Evolutionary conservation across 2,329 filamentous ascomycete genomes (phyloP).

Genomic region (Thelonectria rubi): DNA sequence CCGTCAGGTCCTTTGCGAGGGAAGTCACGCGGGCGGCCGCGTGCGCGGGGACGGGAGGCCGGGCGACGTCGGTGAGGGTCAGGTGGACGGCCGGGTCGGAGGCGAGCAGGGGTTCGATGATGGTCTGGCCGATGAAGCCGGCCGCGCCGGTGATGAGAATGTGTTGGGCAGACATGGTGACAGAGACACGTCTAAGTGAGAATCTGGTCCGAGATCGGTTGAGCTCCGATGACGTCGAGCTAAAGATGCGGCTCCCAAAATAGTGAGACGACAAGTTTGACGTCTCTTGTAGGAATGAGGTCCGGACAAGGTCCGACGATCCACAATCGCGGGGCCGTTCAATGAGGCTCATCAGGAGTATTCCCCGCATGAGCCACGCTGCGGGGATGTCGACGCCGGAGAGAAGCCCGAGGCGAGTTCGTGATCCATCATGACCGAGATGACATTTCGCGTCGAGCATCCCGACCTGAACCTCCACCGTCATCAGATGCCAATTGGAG

Average conservation of each 20-base stretch:
- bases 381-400: slow-evolving; percentile 30
- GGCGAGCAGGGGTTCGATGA: slow-evolving; percentile 64
- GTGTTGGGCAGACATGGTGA: slow-evolving; percentile 30
- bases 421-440: slow-evolving; percentile 5
- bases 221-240: slow-evolving; percentile 6
- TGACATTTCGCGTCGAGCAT: not conserved
- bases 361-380: slow-evolving; percentile 29
- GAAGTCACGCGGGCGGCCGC: slow-evolving; percentile 41
- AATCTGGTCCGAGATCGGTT: slow-evolving; percentile 7
- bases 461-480: not conserved
- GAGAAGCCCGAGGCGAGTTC: slow-evolving; percentile 28
- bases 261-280: slow-evolving; percentile 2
- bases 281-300: not conserved
- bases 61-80: slow-evolving; percentile 65
- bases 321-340: slow-evolving; percentile 30
- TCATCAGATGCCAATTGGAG: not conserved
- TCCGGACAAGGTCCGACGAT: slow-evolving; percentile 17
- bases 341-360: slow-evolving; percentile 15
- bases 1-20: slow-evolving; percentile 40
- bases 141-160: slow-evolving; percentile 72
- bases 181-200: not conserved
- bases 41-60: slow-evolving; percentile 58
- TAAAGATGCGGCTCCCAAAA: slow-evolving; percentile 6
- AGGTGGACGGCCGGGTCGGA: slow-evolving; percentile 51
- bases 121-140: slow-evolving; percentile 71